Percentiles rank a stretch among this genome's conserved stretches.
Conservation (phyloP, 2,329 filamentous ascomycete genomes). For the Penicillium corylophilum region DNA sequence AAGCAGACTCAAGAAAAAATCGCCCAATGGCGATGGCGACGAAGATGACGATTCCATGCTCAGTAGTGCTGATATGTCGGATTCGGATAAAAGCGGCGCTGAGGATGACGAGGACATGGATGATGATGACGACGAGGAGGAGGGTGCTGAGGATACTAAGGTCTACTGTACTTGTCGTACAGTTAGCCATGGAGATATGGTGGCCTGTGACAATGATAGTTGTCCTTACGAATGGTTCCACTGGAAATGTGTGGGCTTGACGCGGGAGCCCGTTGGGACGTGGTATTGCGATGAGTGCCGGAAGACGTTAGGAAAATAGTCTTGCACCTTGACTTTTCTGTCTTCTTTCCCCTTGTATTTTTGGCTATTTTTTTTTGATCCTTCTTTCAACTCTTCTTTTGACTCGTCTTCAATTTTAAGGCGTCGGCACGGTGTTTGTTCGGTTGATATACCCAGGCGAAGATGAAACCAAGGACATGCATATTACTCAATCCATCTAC, state of each 20-base stretch:
- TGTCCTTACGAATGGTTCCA: slow-evolving; percentile 69
- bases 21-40: slow-evolving; percentile 40
- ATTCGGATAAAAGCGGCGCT: slow-evolving; percentile 43
- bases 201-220: slow-evolving; percentile 64
- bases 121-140: slow-evolving; percentile 51
- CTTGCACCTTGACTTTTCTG: background rate
- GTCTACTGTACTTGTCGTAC: slow-evolving; percentile 66
- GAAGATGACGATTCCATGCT: slow-evolving; percentile 55
- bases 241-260: slow-evolving; percentile 62
- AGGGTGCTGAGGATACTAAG: slow-evolving; percentile 58
- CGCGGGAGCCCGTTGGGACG: slow-evolving; percentile 57
- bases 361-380: no score
- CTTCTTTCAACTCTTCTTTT: background rate
- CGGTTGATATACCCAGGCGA: slow-evolving; percentile 20
- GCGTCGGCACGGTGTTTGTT: background rate
- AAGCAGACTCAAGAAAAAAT: slow-evolving; percentile 45
- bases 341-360: background rate
- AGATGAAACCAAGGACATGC: background rate
- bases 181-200: slow-evolving; percentile 66
- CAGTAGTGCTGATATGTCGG: slow-evolving; percentile 51
- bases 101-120: slow-evolving; percentile 43
- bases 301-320: slow-evolving; percentile 39
- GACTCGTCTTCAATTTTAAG: background rate
- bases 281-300: slow-evolving; percentile 58
- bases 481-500: background rate